Evolutionary conservation across 148 eudicot genomes (phyloP).

Genomic region (Heliamphora exappendiculata): DNA sequence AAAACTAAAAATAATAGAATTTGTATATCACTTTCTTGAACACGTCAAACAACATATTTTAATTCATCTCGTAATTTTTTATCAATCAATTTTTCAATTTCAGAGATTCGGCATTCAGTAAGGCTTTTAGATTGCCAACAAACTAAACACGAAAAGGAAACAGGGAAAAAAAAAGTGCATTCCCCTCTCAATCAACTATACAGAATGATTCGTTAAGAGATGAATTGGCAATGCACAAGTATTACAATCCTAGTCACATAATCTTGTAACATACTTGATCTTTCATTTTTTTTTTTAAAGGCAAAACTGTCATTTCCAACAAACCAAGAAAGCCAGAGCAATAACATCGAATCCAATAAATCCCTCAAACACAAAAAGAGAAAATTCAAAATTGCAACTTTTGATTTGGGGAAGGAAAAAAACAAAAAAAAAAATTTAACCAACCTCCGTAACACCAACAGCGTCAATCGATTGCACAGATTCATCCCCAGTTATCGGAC

Average conservation of each 20-base stretch:
- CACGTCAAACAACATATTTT: too few species aligned
- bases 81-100: not conserved
- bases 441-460: conserved; percentile 61
- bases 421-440: not conserved
- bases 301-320: not conserved
- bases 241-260: too few species aligned
- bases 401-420: not conserved
- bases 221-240: not conserved
- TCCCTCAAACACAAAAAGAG: not conserved
- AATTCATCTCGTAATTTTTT: too few species aligned
- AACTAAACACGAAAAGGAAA: too few species aligned
- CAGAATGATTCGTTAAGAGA: not conserved
- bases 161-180: too few species aligned
- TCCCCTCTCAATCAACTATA: not conserved
- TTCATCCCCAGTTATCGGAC: conserved; percentile 23
- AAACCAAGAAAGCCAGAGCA: not conserved
- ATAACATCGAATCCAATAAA: not conserved
- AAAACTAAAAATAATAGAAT: too few species aligned
- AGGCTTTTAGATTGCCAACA: too few species aligned
- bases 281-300: not conserved
- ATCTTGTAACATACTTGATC: not conserved
- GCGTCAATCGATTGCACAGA: conserved; percentile 9
- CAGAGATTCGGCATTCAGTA: too few species aligned
- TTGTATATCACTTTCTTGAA: too few species aligned
- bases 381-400: not conserved